Base-by-base conservation (phyloP, 805 yeast genomes). In the Wickerhamiella azyma region DNA sequence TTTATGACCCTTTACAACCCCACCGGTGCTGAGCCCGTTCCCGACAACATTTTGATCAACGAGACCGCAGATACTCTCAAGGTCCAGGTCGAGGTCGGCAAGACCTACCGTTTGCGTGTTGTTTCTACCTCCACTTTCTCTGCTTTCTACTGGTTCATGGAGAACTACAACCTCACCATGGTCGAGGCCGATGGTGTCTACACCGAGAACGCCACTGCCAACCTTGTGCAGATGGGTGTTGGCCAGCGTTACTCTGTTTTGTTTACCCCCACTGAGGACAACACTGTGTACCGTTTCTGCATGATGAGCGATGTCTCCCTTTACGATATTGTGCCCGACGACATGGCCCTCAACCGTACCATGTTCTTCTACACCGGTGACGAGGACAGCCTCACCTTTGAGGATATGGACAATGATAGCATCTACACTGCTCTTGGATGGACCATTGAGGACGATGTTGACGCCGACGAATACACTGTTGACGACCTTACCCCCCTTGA, bases 1-100 rank as follows among this genome's bases (percentile, higher is more conserved):
- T 88, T 92, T 67, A 60, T 86, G 69, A 75, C 67, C 53, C 61
- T 79, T 51, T 78, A 71, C 68, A 92, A 92, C 65, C 98, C 98
- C 49, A 85, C 96, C 9, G 98, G 98, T 59, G 96, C 97, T 38
- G 98, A 92, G 67, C 98, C 98, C 43, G 79, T 92, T 55, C 98
- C 98, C 8, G 81, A 83, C 53, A 69, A 73, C 60, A 64, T 82
- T 55, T 71, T 92, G 56, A 69, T 86, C 63, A 89, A 89, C 67
- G 85, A 86, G 60, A 79, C 94, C 10, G 74, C 70, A 58, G 54
- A 57, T 29, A 81, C 82, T 64, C 36, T 53, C 46, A 52, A 52
- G 45, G 68, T 74, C 58, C 53, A 66, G 8, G 94, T 89, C 47
- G 59, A 83, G 66, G 94, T 97, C 7, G 77, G 77, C 66, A 85